Percentiles rank a stretch among this genome's conserved stretches.
Evolutionary conservation across 257 asterid species (phyloP).

Genomic region (Rubia yunnanensis): DNA sequence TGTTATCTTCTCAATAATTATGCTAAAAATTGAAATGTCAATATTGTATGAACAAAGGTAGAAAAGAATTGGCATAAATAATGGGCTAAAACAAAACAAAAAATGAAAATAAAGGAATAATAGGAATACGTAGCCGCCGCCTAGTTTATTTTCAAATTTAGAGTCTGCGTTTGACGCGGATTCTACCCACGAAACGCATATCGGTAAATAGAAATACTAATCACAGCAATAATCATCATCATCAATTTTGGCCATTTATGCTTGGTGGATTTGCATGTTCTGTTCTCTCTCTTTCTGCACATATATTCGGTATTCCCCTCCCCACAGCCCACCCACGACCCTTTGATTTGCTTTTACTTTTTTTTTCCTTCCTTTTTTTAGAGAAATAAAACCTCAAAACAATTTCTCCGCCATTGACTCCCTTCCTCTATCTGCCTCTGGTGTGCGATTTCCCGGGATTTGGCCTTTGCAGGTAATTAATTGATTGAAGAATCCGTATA

Average conservation of each 20-base stretch:
- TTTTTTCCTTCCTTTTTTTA: neutral
- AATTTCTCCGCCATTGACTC: neutral
- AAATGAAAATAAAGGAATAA: too few relatives aligned
- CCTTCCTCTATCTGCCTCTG: constrained; percentile 2
- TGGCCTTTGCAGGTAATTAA: constrained; percentile 12
- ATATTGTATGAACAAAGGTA: too few relatives aligned
- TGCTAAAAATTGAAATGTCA: too few relatives aligned
- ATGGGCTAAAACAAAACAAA: too few relatives aligned
- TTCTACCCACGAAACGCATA: constrained; percentile 7
- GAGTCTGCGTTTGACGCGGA: constrained; percentile 1
- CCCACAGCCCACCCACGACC: neutral
- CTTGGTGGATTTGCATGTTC: constrained; percentile 19
- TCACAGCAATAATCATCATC: neutral
- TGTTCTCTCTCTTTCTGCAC: constrained; percentile 13
- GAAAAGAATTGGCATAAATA: too few relatives aligned
- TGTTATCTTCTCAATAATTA: too few relatives aligned
- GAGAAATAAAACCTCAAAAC: neutral
- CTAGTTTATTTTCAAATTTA: neutral
- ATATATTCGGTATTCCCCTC: neutral
- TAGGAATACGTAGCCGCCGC: neutral
- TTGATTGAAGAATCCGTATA: neutral
- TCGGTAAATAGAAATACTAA: neutral
- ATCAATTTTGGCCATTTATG: constrained; percentile 9
- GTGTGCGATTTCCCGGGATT: neutral
- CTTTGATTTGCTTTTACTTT: neutral